Conservation (phyloP, 1,284 basidiomycete genomes). For the Leccinum griseonigrum region DNA sequence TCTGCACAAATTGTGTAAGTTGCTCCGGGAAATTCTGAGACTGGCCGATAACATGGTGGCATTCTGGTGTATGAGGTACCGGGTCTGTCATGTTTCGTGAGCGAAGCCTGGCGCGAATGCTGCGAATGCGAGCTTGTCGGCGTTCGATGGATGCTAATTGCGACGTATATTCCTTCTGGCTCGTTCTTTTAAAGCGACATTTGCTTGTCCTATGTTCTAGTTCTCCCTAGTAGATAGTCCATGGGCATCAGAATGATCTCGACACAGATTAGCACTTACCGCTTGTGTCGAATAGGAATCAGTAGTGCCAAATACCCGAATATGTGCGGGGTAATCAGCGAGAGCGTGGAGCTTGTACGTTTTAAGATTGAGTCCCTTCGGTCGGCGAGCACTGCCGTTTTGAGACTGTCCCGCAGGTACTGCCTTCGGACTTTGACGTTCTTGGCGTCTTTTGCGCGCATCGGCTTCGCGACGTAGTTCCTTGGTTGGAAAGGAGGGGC, state of each 20-base stretch:
- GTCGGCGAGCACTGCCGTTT: background rate
- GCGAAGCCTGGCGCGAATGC: background rate
- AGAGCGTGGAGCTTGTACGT: background rate
- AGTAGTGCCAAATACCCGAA: background rate
- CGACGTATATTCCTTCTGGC: background rate
- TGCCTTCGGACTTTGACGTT: background rate
- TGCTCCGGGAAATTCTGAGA: background rate
- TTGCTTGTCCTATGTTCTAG: background rate
- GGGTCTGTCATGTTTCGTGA: background rate
- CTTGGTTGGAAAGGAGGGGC: background rate
- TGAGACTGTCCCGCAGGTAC: background rate
- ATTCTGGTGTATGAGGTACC: background rate
- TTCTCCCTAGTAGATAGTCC: background rate
- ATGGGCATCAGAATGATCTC: background rate
- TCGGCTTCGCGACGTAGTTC: background rate
- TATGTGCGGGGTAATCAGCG: background rate
- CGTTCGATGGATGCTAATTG: background rate
- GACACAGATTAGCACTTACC: background rate
- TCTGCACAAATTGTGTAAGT: background rate
- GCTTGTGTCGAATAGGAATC: background rate
- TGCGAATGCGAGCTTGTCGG: background rate
- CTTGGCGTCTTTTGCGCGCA: background rate
- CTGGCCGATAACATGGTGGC: background rate
- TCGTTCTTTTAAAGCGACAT: background rate
- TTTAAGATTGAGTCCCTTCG: background rate